Evolutionary conservation across 2,329 filamentous ascomycete genomes (phyloP).

Genomic region (Blastomyces parvus): DNA sequence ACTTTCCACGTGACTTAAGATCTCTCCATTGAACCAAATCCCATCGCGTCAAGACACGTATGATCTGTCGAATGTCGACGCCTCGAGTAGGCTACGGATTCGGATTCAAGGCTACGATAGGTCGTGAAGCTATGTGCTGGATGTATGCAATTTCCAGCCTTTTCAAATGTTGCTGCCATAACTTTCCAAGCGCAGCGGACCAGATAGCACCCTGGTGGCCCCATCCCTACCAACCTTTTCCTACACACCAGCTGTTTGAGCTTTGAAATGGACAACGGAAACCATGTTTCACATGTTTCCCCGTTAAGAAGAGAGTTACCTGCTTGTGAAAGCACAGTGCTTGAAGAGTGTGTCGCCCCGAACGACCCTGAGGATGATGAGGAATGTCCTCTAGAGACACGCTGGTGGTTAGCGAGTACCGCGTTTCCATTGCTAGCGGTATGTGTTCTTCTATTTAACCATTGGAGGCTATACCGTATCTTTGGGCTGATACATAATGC

Average conservation of each 20-base stretch:
- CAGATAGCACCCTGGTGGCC: not conserved
- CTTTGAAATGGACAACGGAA: constrained; percentile 1
- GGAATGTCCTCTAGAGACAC: constrained; percentile 11
- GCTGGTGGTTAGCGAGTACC: constrained; percentile 55
- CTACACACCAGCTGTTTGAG: not conserved
- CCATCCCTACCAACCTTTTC: not conserved
- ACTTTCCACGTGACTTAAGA: no score
- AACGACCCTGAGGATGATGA: not conserved
- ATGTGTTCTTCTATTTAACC: constrained; percentile 11
- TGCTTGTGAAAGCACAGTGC: not conserved
- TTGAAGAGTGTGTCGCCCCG: not conserved
- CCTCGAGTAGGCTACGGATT: not conserved
- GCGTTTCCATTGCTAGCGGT: constrained; percentile 48
- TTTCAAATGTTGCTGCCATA: not conserved
- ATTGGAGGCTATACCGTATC: not conserved
- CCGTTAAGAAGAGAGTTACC: not conserved
- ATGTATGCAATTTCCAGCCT: not conserved
- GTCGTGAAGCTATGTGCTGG: not conserved
- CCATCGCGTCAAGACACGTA: not conserved
- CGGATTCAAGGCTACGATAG: not conserved
- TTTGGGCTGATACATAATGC: not conserved
- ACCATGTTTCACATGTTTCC: not conserved
- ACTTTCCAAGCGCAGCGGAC: not conserved
- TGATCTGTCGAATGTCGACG: not conserved
- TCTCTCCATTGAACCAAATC: not conserved